Evolutionary conservation across 23 red algal genomes (phyloP).

Genomic region (Gracilaria domingensis): DNA sequence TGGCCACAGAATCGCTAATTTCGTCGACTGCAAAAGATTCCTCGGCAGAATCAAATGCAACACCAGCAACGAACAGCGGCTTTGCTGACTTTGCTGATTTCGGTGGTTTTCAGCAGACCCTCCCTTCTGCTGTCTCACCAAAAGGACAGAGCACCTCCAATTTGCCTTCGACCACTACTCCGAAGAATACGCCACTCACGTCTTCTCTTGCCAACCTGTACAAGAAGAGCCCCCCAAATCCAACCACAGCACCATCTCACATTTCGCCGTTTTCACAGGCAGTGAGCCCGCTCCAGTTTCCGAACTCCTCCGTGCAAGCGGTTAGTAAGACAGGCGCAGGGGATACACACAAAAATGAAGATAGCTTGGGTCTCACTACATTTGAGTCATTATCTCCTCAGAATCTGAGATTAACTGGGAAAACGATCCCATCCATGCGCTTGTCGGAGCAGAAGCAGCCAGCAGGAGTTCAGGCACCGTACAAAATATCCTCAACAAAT

Average conservation of each 20-base stretch:
- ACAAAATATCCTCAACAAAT: background rate
- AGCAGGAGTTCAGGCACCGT: background rate
- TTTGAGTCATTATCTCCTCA: constrained; percentile 27
- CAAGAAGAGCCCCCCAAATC: constrained; percentile 32
- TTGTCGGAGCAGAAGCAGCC: background rate
- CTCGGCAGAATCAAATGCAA: background rate
- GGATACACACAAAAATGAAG: background rate
- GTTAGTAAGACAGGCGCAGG: background rate
- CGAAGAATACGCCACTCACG: background rate
- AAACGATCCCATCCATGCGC: background rate
- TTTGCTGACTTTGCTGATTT: constrained; percentile 79
- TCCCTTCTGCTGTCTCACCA: background rate
- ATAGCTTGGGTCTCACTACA: constrained; percentile 24
- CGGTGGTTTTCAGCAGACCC: constrained; percentile 55
- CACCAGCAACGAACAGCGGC: constrained; percentile 26
- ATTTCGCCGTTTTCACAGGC: background rate
- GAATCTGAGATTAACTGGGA: constrained; percentile 10
- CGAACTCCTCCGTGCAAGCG: background rate
- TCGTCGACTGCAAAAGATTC: constrained; percentile 7
- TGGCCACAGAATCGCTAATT: constrained; percentile 9
- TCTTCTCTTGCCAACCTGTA: constrained; percentile 31
- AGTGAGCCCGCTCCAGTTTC: background rate
- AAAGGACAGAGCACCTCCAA: background rate
- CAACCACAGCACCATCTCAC: background rate
- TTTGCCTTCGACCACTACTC: background rate